Base-by-base conservation (phyloP, 495 filamentous ascomycete species). In the Aspergillus mulundensis region DNA sequence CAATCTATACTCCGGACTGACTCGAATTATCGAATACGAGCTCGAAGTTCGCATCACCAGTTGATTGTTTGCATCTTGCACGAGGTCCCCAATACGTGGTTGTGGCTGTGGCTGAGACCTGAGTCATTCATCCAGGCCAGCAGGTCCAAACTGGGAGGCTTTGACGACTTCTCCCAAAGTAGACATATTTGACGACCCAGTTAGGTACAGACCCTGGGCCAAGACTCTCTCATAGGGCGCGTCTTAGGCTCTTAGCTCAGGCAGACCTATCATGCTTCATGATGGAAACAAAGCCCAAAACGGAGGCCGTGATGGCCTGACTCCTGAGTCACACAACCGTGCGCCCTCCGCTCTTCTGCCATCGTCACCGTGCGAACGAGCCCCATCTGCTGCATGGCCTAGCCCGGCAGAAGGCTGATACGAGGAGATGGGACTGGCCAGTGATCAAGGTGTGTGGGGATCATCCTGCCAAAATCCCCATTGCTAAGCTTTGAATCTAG, bases 401-500 rank as follows among this genome's bases (percentile, higher is more conserved):
- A 51, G 25, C 42, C 39, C 21, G 42, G 32, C 20, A 40, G 20
- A 24, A 11, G 48, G 48, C 48, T 39, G 32, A 40, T 24, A n/a
- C 6, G 5, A 8, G 10, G 23, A 34, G 19, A 36, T 25, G 7
- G 14, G 42, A 46, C 28, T 54, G 42, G 52, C 20, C 36, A 12
- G 39, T 25, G 0, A 19, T n/a, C 16, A 44, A 32, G 24, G 16
- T 34, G 5, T 8, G 50, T 53, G 50, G 50, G 32, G 50, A 23
- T 15, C n/a, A 20, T 7, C 5, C 51, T 38, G 41, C 19, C 25
- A 20, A 38, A 36, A 16, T 36, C 19, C 34, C 20, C 18, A 43
- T 43, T 54, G 52, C 41, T 38, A 54, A 54, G 52, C 52, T 54
- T 54, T 18, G 28, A 47, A 32, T 39, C 30, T 24, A 38, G 48